Conservation (phyloP, 164 flowering plant species). For the Chloranthus sessilifolius region DNA sequence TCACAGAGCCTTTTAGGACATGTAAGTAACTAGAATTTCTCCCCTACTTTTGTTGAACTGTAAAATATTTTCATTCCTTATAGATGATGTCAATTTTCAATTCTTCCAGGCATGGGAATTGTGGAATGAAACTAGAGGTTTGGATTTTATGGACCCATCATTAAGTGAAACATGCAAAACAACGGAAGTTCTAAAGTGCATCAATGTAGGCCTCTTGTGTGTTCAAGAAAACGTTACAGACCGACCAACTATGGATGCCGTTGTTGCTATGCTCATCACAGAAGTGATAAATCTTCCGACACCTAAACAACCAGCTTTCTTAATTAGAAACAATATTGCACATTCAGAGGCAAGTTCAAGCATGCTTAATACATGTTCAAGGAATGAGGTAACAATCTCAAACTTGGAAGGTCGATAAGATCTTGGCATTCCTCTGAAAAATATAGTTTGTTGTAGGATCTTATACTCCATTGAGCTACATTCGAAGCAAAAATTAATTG, state of each 20-base stretch:
- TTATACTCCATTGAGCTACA: too few relatives aligned
- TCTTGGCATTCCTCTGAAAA: too few relatives aligned
- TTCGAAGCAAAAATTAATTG: too few relatives aligned
- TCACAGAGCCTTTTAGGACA: constrained; percentile 9
- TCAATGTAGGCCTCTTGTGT: constrained; percentile 11
- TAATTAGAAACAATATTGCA: background rate
- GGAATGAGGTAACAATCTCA: background rate
- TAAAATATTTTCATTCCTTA: too few relatives aligned
- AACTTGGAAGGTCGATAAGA: background rate
- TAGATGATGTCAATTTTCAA: background rate
- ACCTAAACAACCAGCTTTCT: constrained; percentile 1
- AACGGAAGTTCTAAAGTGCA: constrained; percentile 5
- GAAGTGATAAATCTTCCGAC: background rate
- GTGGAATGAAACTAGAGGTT: constrained; percentile 7
- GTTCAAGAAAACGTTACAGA: constrained; percentile 6
- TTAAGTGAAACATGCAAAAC: background rate
- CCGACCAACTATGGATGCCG: constrained; percentile 8
- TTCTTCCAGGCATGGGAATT: constrained; percentile 11
- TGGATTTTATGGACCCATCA: constrained; percentile 10
- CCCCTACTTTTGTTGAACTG: too few relatives aligned
- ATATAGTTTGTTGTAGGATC: too few relatives aligned
- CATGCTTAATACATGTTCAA: background rate
- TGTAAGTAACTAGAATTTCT: constrained; percentile 2
- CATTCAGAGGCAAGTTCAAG: background rate
- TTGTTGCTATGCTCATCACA: constrained; percentile 2